Evolutionary conservation across 345 rosid species (phyloP), one percentile per base, ranked within the genome.

Genomic region (Lumnitzera racemosa): DNA sequence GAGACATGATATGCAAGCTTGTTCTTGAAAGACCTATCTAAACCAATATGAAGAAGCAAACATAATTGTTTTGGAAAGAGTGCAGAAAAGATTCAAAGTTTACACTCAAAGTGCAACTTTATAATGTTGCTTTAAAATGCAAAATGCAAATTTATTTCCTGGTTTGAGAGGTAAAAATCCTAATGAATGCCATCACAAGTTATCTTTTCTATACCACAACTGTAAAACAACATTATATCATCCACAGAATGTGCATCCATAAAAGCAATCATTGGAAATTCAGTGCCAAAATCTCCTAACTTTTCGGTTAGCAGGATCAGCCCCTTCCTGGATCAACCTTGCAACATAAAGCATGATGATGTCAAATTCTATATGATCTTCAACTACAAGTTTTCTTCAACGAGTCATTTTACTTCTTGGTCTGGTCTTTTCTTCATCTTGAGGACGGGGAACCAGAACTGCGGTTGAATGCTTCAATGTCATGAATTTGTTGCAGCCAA

Each of bases 401-500:
- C 55, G 10, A 23, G 17, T 51, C 51, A 51, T 47, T 58, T 61
- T 51, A 25, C 46, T 36, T 47, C 1, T 14, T 13, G 48, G 58
- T 24, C 47, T 70, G 61, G 20, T 29, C 62, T 23, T 43, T 52
- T 52, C 67, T 60, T 60, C 47, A 72, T 69, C 68, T 72, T 48
- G 49, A 3, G 0, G 58, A 49, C 47, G 65, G 59, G 50, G 27
- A 47, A 49, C 48, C 17, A 4, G 59, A 27, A n/a, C 51, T 20
- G 5, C 46, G 58, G 31, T 70, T 54, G 0, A 13, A 49, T 15
- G 10, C 4, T 48, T 55, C 61, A 48, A 52, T 46, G 47, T 53
- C 52, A 2, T 11, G 15, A 46, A 46, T 11, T 16, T 23, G 53
- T 46, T 3, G 66, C 49, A 47, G 60, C 56, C 0, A 57, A 46